Evolutionary conservation across 306 rosid genomes (phyloP), one percentile per base, ranked within the genome.

Genomic region (Quillaja saponaria): DNA sequence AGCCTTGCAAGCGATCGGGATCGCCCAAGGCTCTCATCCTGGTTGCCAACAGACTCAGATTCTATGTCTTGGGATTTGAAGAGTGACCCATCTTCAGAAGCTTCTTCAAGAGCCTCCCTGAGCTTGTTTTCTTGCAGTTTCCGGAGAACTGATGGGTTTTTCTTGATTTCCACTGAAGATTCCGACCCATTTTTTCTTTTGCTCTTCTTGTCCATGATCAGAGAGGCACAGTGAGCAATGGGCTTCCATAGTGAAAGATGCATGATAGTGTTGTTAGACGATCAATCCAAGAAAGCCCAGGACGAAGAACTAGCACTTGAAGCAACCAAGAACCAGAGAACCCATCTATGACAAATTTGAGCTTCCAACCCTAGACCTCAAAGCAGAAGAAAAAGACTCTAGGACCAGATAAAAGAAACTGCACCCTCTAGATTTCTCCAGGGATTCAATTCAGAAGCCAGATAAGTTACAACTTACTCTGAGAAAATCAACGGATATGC

Each of bases 231-330:
- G 72, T 92, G 99, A 53, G 95, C 81, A 73, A 92, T 89, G 34
- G 95, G 96, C 81, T 92, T 92, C 96, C 99, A 92, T 69, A 92
- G 76, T 73, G 96, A 89, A 54, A 92, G 83, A 89, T 85, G 96
- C 96, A 92, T 89, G 70, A 67, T 81, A 68, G 63, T 82, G 67
- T 74, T 46, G 55, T 31, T 48, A 41, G 48, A 41, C 68, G 44
- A 64, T 47, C 68, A 68, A 70, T 58, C 59, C 50, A 4, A 47
- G 17, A 41, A 7, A 28, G 45, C 58, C 60, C 69, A 41, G 50
- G 13, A 50, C 61, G 25, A 19, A 15, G 44, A 51, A 39, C 33
- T 18, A 41, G 16, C 33, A 42, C 41, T 48, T 46, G 3, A 18
- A 56, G 21, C 58, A 61, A 16, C 10, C 61, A 63, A 25, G 34